Evolutionary conservation across 208 protist genomes (phyloP), one percentile per base, ranked within the genome.

Genomic region (Crithidia bombi): DNA sequence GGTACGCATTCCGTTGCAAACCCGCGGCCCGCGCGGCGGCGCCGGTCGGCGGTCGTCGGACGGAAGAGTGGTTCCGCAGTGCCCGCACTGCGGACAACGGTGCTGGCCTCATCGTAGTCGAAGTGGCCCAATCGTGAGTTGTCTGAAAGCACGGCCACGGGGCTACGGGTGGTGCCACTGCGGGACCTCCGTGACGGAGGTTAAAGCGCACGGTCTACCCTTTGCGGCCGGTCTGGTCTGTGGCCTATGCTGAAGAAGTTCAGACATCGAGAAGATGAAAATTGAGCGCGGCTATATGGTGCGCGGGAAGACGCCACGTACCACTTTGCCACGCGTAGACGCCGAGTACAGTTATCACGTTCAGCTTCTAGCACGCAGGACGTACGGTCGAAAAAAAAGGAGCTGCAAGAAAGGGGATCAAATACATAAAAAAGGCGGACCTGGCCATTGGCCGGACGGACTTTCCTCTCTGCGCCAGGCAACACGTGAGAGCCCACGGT

Each of bases 201-300:
- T 98, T 5, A 66, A 66, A 25, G 71, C 93, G 21, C 73, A n/a
- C n/a, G n/a, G 83, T 58, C 75, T 98, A 21, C 86, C 88, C 25
- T 99, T 98, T 65, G 76, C 87, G 9, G 78, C 87, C 96, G 39
- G 65, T 80, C n/a, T n/a, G n/a, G n/a, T n/a, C n/a, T n/a, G n/a
- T n/a, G n/a, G 25, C 65, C 75, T 5, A 77, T 87, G 30, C 33
- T 99, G 26, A 99, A 99, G 83, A 96, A 95, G 69, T 65, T 90
- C 7, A n/a, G n/a, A n/a, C n/a, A 92, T 99, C 9, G 96, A 98
- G 64, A 87, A 75, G 44, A 75, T 99, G 46, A n/a, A n/a, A n/a
- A 96, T 99, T 56, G 96, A 98, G 21, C 90, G 97, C 21, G 97
- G 97, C 26, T 99, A 98, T 73, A 33, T 99, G 21, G 83, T 91